Percentiles rank a stretch among this genome's conserved stretches.
Evolutionary conservation across 169 alveolate genomes (phyloP).

Genomic region (Perkinsus chesapeaki): DNA sequence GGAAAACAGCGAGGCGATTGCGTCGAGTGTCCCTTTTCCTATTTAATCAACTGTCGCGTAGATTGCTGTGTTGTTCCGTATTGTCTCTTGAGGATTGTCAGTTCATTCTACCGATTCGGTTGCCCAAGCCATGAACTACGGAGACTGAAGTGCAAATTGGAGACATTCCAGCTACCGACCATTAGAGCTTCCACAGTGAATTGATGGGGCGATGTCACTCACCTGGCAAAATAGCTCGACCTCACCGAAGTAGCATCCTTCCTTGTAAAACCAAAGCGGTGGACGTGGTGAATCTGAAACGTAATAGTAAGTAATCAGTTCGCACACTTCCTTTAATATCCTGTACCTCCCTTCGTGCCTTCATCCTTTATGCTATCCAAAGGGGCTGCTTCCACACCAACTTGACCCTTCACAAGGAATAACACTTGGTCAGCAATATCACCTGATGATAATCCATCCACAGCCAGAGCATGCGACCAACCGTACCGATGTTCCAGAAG

Average conservation of each 20-base stretch:
- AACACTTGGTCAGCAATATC: background rate
- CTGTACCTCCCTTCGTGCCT: too few relatives aligned
- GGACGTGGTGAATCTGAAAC: background rate
- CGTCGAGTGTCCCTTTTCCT: too few relatives aligned
- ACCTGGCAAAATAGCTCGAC: background rate
- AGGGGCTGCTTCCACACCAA: background rate
- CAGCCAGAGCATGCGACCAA: background rate
- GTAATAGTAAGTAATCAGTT: background rate
- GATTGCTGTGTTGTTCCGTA: too few relatives aligned
- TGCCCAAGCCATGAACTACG: too few relatives aligned
- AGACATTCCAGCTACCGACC: too few relatives aligned
- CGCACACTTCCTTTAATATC: background rate
- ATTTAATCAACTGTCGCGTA: too few relatives aligned
- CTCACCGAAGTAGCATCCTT: background rate
- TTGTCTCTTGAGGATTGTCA: too few relatives aligned
- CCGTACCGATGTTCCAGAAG: background rate
- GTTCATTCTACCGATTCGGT: too few relatives aligned
- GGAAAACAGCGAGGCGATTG: too few relatives aligned
- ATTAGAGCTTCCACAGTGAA: too few relatives aligned
- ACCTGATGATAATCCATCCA: background rate
- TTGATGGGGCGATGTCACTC: too few relatives aligned
- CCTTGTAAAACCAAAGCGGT: background rate
- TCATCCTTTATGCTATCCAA: background rate
- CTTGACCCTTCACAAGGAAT: background rate
- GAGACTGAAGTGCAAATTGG: too few relatives aligned